phyloP scores from a whole-genome alignment of 2,329 filamentous ascomycete species.

The Scorias spongiosa region DNA sequence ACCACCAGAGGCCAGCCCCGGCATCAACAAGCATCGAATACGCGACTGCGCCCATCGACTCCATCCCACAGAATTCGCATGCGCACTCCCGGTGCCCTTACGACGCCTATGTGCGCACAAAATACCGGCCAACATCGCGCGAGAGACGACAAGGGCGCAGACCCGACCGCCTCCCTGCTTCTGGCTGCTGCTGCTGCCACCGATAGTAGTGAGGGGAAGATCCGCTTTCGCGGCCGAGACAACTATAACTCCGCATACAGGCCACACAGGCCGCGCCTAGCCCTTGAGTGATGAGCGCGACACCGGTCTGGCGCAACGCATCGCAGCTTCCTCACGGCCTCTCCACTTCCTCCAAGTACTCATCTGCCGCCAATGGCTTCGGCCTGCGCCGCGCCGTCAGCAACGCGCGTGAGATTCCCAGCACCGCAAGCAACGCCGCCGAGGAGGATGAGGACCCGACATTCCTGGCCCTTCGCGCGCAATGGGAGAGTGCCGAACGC shows the following conservation, averaged over 20 bases:
- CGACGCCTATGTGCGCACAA: background rate
- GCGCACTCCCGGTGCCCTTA: background rate
- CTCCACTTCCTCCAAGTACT: background rate
- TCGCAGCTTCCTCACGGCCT: background rate
- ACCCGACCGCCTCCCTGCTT: background rate
- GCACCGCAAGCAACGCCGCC: constrained; percentile 12
- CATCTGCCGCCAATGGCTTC: constrained; percentile 18
- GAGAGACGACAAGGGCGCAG: background rate
- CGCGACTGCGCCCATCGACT: background rate
- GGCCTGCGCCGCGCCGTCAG: constrained; percentile 27
- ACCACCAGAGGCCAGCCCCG: background rate
- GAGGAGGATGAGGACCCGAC: constrained; percentile 33
- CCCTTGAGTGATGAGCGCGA: constrained; percentile 3
- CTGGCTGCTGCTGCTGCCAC: background rate
- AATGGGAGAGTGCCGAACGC: constrained; percentile 63
- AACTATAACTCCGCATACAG: background rate
- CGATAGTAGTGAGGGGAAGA: background rate
- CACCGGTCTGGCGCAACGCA: background rate
- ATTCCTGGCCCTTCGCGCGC: constrained; percentile 50
- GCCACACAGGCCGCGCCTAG: background rate
- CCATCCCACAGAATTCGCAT: background rate
- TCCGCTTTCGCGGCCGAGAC: background rate
- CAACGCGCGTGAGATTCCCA: constrained; percentile 29
- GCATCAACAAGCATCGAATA: background rate
- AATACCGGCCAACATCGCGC: background rate